Percentiles rank a stretch among this genome's conserved stretches.
phyloP scores from a whole-genome alignment of 2,329 filamentous ascomycete genomes.

The Scedosporium aurantiacum region DNA sequence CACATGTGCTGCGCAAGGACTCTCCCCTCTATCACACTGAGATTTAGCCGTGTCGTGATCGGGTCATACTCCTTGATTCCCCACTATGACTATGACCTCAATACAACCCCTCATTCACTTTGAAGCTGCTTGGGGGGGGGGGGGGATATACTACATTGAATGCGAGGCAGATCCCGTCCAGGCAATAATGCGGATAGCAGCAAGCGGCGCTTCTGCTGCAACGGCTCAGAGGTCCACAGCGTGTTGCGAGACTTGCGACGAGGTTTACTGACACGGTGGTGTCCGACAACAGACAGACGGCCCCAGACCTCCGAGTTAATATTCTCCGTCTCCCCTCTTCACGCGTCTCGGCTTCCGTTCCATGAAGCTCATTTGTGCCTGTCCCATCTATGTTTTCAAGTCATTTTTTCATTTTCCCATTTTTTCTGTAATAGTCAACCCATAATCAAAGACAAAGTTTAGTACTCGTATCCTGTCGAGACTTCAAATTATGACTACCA shows the following conservation, averaged over 20 bases:
- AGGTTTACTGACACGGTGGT: background rate
- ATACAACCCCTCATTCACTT: constrained; percentile 3
- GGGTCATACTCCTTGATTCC: background rate
- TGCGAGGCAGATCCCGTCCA: background rate
- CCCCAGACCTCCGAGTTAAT: background rate
- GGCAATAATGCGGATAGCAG: background rate
- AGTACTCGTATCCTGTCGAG: background rate
- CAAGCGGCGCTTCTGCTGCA: background rate
- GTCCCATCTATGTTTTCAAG: background rate
- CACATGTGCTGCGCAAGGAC: background rate
- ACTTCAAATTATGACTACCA: constrained; percentile 1
- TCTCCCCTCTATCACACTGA: background rate
- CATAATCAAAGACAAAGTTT: background rate
- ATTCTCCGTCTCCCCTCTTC: background rate
- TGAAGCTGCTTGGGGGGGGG: background rate
- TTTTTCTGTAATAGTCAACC: background rate
- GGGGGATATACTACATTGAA: background rate
- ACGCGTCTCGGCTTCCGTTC: background rate
- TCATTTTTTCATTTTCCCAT: too few relatives aligned
- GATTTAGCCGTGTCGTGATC: constrained; percentile 5
- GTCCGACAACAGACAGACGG: background rate
- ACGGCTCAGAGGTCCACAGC: background rate
- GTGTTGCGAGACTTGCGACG: background rate
- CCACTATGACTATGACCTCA: background rate
- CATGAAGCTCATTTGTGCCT: background rate